phyloP scores from a whole-genome alignment of 495 filamentous ascomycete genomes.

The Penicillium subrubescens region DNA sequence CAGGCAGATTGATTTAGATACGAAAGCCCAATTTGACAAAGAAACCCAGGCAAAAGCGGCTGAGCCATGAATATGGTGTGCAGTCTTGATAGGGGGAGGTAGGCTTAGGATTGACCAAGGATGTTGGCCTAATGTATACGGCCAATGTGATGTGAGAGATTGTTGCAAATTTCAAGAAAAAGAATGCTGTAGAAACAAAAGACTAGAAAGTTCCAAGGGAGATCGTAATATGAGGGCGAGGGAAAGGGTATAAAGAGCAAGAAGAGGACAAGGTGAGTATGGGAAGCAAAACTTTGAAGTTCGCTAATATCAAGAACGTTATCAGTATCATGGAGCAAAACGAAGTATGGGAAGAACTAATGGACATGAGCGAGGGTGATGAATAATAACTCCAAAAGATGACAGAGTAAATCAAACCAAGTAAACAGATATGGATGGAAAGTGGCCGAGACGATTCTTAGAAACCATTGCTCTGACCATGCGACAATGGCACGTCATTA shows the following conservation, averaged over 20 bases:
- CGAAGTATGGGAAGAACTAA: neutral
- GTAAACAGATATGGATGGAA: neutral
- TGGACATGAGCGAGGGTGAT: neutral
- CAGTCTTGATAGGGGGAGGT: neutral
- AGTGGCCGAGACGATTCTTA: neutral
- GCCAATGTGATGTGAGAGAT: neutral
- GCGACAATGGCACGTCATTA: conserved; percentile 24
- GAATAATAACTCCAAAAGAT: neutral
- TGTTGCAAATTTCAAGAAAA: neutral
- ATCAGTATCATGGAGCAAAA: neutral
- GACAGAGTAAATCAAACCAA: neutral
- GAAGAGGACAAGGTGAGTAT: neutral
- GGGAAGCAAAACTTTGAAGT: neutral
- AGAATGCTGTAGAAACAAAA: neutral
- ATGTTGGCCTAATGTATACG: neutral
- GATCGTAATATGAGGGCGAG: neutral
- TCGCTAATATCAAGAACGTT: neutral
- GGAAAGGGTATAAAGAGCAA: neutral
- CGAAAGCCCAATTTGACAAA: neutral
- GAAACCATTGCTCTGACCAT: conserved; percentile 13
- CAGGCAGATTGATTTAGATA: conserved; percentile 7
- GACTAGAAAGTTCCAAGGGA: neutral
- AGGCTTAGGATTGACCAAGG: neutral
- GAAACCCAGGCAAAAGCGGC: neutral
- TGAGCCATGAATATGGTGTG: neutral